Conservation (phyloP, 768 basidiomycete species). For the Tubosaeta sp. region DNA sequence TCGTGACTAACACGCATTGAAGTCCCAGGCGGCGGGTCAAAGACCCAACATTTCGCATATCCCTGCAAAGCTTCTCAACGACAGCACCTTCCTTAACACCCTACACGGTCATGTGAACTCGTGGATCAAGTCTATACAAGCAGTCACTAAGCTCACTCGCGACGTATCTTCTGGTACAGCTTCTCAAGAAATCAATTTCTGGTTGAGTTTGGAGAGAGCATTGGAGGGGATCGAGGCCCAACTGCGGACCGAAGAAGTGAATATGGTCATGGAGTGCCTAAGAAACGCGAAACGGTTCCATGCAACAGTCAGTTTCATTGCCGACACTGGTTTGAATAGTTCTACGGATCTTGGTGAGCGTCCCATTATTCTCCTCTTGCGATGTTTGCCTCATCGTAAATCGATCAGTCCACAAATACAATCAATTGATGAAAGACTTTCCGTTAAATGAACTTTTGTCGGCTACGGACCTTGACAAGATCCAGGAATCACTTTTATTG, state of each 20-base stretch:
- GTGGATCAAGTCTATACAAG: conserved; percentile 98
- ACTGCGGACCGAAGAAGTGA: conserved; percentile 86
- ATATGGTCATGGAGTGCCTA: conserved; percentile 89
- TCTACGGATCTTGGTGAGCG: conserved; percentile 79
- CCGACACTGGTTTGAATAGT: conserved; percentile 95
- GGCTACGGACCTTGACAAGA: conserved; percentile 93
- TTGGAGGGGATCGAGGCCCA: conserved; percentile 92
- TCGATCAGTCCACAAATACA: conserved; percentile 89
- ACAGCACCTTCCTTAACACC: conserved; percentile 89
- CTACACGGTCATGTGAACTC: conserved; percentile 91
- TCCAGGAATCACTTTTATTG: conserved; percentile 80
- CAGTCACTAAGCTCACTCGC: conserved; percentile 91
- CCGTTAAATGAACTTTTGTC: conserved; percentile 95
- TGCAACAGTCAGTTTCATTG: conserved; percentile 95
- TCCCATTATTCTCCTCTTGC: not conserved
- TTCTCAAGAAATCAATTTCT: conserved; percentile 98
- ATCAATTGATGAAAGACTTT: conserved; percentile 98
- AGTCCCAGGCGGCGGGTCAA: conserved; percentile 48
- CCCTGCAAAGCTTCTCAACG: conserved; percentile 70
- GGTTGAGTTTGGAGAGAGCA: conserved; percentile 92
- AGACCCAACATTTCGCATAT: conserved; percentile 75
- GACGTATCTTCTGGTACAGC: conserved; percentile 95
- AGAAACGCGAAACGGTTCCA: conserved; percentile 96
- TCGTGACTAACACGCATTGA: conserved; percentile 8
- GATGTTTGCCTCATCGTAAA: not conserved